Conservation (phyloP, 106 monocot species). For the Dendrobium huoshanense region DNA sequence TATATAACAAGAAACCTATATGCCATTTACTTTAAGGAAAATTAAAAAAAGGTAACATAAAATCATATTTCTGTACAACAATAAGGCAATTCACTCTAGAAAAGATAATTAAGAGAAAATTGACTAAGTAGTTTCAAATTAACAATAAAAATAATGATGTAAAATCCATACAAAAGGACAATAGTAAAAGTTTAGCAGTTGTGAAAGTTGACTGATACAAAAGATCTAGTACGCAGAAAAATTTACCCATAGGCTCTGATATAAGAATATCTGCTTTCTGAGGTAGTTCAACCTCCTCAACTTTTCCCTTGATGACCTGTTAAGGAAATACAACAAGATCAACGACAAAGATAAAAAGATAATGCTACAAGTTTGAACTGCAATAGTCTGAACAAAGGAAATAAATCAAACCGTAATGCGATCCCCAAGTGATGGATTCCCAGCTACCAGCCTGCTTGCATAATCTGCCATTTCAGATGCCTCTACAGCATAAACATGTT, state of each 20-base stretch:
- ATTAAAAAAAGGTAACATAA: neutral
- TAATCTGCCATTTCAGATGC: conserved; percentile 99
- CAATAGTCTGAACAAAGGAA: neutral
- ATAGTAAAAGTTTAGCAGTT: neutral
- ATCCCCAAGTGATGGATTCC: conserved; percentile 79
- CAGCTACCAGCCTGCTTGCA: conserved; percentile 69
- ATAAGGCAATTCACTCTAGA: neutral
- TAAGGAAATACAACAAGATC: conserved; percentile 4
- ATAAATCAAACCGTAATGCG: conserved; percentile 67
- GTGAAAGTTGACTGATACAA: neutral
- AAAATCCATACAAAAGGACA: neutral
- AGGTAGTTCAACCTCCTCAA: conserved; percentile 88
- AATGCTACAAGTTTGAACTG: neutral
- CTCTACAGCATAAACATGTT: conserved; percentile 97
- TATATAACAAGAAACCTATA: neutral
- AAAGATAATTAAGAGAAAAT: neutral
- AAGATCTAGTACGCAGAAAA: neutral
- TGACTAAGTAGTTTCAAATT: neutral
- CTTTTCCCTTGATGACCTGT: conserved; percentile 91
- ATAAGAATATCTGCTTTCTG: conserved; percentile 99
- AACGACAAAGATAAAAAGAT: conserved; percentile 1
- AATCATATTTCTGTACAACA: neutral
- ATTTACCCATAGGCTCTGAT: conserved; percentile 97
- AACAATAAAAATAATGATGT: neutral
- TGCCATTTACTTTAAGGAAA: neutral